Base-by-base conservation (phyloP, 176 grass and related monocot species). In the Pharus latifolius region DNA sequence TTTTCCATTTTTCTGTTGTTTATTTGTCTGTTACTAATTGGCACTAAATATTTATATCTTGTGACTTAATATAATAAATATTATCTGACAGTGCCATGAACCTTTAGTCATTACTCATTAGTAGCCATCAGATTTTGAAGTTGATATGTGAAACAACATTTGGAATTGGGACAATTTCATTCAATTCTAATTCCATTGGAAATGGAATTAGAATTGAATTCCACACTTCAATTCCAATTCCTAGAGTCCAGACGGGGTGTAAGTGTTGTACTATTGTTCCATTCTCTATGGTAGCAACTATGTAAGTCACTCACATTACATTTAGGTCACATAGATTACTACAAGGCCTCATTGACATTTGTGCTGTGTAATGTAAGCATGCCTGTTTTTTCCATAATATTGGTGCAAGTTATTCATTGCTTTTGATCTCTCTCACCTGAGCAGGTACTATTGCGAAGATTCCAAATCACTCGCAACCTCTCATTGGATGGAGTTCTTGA, bases 401-500 rank as follows among this genome's bases (percentile, higher is more conserved):
- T 45, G 63, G 7, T 72, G 3, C 12, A 16, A 40, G 33, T 31
- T 22, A 53, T 59, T 49, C 7, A 25, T 20, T 72, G 5, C 17
- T n/a, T 72, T 81, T 17, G 22, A 23, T 59, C 29, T 75, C 57
- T 50, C 5, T 63, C 42, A 77, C 25, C 53, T 80, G 22, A 52
- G 73, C 72, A 99, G 95, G 90, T 99, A 65, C 33, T 99, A 19
- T 52, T 99, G 63, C 82, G 80, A 60, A 94, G 87, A 78, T 99
- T 99, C 72, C 95, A 93, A 78, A 88, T 91, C 77, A 99, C 95
- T 75, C 82, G 88, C 68, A 99, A 99, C 81, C 87, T 99, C 43
- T 94, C 95, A 7, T 76, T 99, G 62, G 95, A 99, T 62, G 95
- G 95, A 41, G 90, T 94, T 53, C 90, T 99, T 72, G 95, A 99